These are phyloP conservation scores for Platanthera zijinensis DNA, from an alignment of 106 monocot genomes.

Conservation along the genomic window DNA sequence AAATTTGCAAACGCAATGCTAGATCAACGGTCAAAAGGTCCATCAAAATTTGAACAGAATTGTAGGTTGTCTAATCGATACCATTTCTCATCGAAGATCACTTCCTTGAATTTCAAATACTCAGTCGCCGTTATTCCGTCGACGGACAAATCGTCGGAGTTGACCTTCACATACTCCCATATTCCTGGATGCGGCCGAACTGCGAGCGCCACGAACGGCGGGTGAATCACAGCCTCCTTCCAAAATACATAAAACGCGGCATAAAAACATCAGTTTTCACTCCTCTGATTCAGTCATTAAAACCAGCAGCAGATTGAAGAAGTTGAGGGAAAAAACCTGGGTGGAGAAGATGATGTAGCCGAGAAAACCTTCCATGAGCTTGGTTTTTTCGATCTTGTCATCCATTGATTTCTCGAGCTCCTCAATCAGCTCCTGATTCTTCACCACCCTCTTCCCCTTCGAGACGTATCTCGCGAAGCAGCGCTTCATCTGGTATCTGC, in stretches of 20 bases:
- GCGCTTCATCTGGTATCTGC: conserved; percentile 94
- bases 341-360: conserved; percentile 88
- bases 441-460: conserved; percentile 67
- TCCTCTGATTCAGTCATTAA: background rate
- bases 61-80: conserved; percentile 13
- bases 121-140: conserved; percentile 66
- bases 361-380: conserved; percentile 86
- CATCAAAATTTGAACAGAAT: background rate
- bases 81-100: conserved; percentile 70
- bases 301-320: background rate
- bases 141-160: conserved; percentile 61
- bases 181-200: conserved; percentile 82
- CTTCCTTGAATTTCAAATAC: conserved; percentile 81
- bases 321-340: conserved; percentile 36
- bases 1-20: too few relatives aligned
- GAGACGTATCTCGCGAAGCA: conserved; percentile 55
- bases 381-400: conserved; percentile 68
- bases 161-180: conserved; percentile 87
- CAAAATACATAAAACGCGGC: background rate
- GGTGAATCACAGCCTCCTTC: conserved; percentile 75
- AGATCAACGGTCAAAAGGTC: too few relatives aligned
- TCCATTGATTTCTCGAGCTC: conserved; percentile 82
- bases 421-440: conserved; percentile 69
- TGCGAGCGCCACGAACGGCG: conserved; percentile 69
- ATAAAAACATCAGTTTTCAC: conserved; percentile 11